Percentiles rank a stretch among this genome's conserved stretches.
Evolutionary conservation across 306 rosid species (phyloP).

Genomic region (Begonia fuchsioides): DNA sequence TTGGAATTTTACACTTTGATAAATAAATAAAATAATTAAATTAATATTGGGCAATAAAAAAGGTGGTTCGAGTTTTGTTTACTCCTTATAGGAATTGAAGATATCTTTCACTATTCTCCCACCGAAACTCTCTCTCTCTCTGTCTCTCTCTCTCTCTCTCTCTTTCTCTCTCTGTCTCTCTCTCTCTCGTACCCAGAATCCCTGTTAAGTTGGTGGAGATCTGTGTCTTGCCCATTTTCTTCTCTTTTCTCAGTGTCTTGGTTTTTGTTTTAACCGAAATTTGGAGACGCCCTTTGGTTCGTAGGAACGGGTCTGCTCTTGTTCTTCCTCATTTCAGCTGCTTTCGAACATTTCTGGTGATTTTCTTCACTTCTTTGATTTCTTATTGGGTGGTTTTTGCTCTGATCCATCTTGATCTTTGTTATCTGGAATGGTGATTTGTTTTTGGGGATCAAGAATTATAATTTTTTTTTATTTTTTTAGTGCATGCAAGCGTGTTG

Average conservation of each 20-base stretch:
- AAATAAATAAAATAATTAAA: not conserved
- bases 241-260: slow-evolving; percentile 2
- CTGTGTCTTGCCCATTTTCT: slow-evolving; percentile 19
- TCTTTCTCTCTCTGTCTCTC: too few relatives aligned
- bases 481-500: not conserved
- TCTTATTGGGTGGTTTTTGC: slow-evolving; percentile 1
- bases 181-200: too few relatives aligned
- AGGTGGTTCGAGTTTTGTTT: slow-evolving; percentile 11
- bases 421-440: not conserved
- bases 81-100: slow-evolving; percentile 18
- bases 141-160: slow-evolving; percentile 1
- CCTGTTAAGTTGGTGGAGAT: slow-evolving; percentile 13
- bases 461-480: not conserved
- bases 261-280: slow-evolving; percentile 10
- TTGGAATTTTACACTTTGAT: too few relatives aligned
- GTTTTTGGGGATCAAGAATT: slow-evolving; percentile 3
- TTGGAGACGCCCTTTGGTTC: slow-evolving; percentile 26
- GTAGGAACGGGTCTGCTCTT: slow-evolving; percentile 21
- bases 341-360: slow-evolving; percentile 27
- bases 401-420: not conserved
- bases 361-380: not conserved
- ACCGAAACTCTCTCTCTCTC: slow-evolving; percentile 2
- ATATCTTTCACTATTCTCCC: not conserved
- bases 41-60: slow-evolving; percentile 9
- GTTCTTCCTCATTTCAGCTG: slow-evolving; percentile 1